These are phyloP conservation scores for Stemphylium beticola DNA, from an alignment of 2,329 filamentous ascomycete species.

Conservation along the genomic window DNA sequence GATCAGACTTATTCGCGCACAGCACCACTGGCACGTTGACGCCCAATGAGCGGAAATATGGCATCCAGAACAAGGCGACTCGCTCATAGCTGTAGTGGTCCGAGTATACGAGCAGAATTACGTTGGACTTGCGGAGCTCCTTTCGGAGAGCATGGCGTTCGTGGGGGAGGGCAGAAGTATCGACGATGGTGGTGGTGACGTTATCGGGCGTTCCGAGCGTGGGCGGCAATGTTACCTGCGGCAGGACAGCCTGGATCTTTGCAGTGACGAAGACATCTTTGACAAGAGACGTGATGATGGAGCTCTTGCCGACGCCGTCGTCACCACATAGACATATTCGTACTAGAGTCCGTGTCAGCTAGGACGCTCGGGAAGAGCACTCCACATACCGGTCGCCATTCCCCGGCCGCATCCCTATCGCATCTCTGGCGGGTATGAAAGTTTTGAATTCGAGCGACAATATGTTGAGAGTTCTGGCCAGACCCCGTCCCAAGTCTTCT, in stretches of 20 bases:
- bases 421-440: constrained; percentile 4
- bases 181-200: constrained; percentile 96
- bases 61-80: constrained; percentile 97
- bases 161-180: constrained; percentile 93
- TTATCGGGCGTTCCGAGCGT: constrained; percentile 93
- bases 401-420: constrained; percentile 23
- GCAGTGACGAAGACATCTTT: constrained; percentile 96
- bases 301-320: constrained; percentile 66
- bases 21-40: constrained; percentile 97
- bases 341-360: constrained; percentile 57
- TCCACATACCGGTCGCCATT: constrained; percentile 39
- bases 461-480: background rate
- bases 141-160: constrained; percentile 88
- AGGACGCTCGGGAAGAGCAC: constrained; percentile 3
- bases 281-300: constrained; percentile 87
- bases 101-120: constrained; percentile 94
- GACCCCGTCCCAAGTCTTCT: background rate
- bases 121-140: constrained; percentile 95
- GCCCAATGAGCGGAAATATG: constrained; percentile 95
- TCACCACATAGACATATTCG: constrained; percentile 97
- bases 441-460: background rate
- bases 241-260: constrained; percentile 93
- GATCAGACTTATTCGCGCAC: constrained; percentile 96
- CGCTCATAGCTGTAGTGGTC: constrained; percentile 99
- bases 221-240: constrained; percentile 92